Evolutionary conservation across 352 stramenopile genomes (phyloP), one percentile per base, ranked within the genome.

Genomic region (Globisporangium sylvaticum): DNA sequence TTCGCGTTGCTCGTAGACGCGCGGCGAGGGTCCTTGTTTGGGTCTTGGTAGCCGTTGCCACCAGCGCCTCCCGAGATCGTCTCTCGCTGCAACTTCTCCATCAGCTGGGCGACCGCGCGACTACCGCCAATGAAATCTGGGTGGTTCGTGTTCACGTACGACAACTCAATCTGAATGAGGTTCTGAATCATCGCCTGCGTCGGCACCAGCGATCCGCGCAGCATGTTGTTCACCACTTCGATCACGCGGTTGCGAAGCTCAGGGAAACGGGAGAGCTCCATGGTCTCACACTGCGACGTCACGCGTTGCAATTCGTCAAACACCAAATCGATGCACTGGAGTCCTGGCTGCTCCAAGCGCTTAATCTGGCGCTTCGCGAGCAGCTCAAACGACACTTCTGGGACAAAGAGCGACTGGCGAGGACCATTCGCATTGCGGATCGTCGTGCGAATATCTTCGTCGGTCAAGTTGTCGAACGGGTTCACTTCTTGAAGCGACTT

Each of bases 111-210:
- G 24, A 99, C 96, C 31, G 97, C 96, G 14, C 89, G 81, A 67
- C 91, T 98, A 46, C 97, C 97, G 58, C 97, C 97, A 65, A 99
- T 98, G 63, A 99, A 99, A 73, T 99, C 98, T 8, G 98, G 98
- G 81, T 99, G 98, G 74, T 98, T 98, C 24, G 97, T 99, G 84
- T 99, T 99, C 69, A 99, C 97, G 78, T 99, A 99, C 8, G 97
- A 96, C 65, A 99, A 76, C 83, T 99, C 98, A 69, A 99, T 98
- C 70, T 98, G 94, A 62, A 99, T 98, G 20, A 99, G 77, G 75
- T 99, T 99, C 27, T 91, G 87, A 64, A 99, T 97, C 97, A 99
- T 99, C 20, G 79, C 61, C 69, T 96, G 88, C 58, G 88, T 95
- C 14, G 88, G 87, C 14, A 81, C 60, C 39, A 95, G 78, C 52